These are phyloP conservation scores for Trypanosoma vivax DNA, from an alignment of 208 protist genomes.

Conservation along the genomic window DNA sequence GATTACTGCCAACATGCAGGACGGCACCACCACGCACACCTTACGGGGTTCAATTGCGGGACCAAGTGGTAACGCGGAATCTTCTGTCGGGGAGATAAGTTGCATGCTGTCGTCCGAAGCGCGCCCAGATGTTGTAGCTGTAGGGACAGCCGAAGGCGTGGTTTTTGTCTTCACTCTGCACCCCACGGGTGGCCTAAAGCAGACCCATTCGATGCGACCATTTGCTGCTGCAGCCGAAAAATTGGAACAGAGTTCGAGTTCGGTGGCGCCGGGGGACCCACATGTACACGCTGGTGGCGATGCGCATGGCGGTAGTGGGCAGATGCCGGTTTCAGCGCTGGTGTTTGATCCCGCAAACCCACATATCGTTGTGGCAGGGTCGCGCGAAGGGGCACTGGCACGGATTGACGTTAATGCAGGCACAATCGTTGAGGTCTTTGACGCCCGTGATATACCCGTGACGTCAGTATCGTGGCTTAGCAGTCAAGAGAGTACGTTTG, in stretches of 20 bases:
- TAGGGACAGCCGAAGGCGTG: constrained; percentile 65
- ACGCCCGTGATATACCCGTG: constrained; percentile 25
- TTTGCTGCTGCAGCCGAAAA: constrained; percentile 33
- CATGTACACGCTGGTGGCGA: constrained; percentile 2
- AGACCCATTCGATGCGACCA: constrained; percentile 37
- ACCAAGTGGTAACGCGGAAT: neutral
- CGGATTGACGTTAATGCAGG: constrained; percentile 41
- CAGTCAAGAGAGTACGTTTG: constrained; percentile 56
- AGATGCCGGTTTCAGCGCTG: constrained; percentile 43
- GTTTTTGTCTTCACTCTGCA: constrained; percentile 59
- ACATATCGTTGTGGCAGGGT: constrained; percentile 65
- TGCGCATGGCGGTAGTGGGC: neutral
- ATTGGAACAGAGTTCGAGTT: neutral
- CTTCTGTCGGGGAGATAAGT: constrained; percentile 42
- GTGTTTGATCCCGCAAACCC: constrained; percentile 66
- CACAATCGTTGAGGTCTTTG: constrained; percentile 48
- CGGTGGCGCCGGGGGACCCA: too few relatives aligned
- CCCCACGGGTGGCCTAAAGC: constrained; percentile 52
- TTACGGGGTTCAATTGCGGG: constrained; percentile 1
- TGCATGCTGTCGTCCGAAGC: constrained; percentile 49
- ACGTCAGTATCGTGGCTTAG: constrained; percentile 63
- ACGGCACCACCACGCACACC: constrained; percentile 23
- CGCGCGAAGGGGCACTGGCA: constrained; percentile 57
- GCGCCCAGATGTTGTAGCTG: constrained; percentile 67
- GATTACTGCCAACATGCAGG: constrained; percentile 71